Base-by-base conservation (phyloP, 2,329 filamentous ascomycete genomes). In the Exophiala lecanii-corni region DNA sequence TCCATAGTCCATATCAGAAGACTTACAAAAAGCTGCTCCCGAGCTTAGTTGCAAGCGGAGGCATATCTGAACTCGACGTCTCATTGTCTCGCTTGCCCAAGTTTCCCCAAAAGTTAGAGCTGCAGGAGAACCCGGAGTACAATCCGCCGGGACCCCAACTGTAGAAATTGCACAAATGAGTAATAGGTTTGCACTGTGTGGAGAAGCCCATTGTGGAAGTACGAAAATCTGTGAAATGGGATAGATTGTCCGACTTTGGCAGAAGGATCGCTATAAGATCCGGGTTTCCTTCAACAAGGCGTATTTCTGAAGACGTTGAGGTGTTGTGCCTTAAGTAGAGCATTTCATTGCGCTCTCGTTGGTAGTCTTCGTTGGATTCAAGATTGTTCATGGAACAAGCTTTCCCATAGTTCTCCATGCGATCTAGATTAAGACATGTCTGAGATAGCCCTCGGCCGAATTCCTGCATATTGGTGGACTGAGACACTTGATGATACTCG, bases 141-240 rank as follows among this genome's bases (percentile, higher is more conserved):
- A 26, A 2, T 38, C 38, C 39, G 10, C 19, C 20, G 1, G 39
- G 21, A 3, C 43, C 43, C 38, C 39, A 47, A 20, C 23, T 16
- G 2, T 10, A 17, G 12, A 47, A 33, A 13, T 47, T 42, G 20
- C 43, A 47, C 15, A n/a, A 26, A 19, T 34, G 26, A 26, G 31
- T 47, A 28, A 47, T 39, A 4, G 43, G 39, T 28, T 42, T 43
- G 20, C 43, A 47, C 15, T 33, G 9, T n/a, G 43, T 39, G 5
- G 33, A 17, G 17, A 47, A n/a, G n/a, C 43, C 43, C 7, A 47
- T 47, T 10, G 43, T 47, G 9, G 43, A 47, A 16, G 43, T 34
- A 10, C 39, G 38, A 26, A 30, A 47, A 28, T 47, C 43, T 15
- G 31, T 19, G 21, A 21, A 37, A 7, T 19, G 33, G 2, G 43